Evolutionary conservation across 352 stramenopile species (phyloP).

Genomic region (Phytophthora foliorum): DNA sequence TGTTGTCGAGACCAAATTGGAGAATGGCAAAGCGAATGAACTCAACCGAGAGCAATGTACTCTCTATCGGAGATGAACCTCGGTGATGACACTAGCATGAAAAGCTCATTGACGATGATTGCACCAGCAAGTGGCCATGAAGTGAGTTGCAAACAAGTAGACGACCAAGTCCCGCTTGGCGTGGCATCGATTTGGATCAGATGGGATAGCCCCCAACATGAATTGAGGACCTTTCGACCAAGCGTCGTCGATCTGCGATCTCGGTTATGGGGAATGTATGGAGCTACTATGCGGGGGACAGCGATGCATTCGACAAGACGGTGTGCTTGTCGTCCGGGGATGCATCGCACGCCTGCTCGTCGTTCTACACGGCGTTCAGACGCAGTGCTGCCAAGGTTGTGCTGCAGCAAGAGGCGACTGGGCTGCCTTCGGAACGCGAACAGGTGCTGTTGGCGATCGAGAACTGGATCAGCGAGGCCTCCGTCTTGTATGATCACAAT

Average conservation of each 20-base stretch:
- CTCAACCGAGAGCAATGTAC: neutral
- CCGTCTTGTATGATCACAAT: constrained; percentile 48
- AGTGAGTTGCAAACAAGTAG: constrained; percentile 17
- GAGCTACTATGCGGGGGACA: constrained; percentile 37
- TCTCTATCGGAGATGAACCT: neutral
- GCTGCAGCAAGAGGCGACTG: constrained; percentile 32
- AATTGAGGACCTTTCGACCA: constrained; percentile 13
- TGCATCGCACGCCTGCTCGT: constrained; percentile 23
- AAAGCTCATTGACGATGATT: constrained; percentile 24
- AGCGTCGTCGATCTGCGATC: constrained; percentile 20
- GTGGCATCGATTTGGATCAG: constrained; percentile 20
- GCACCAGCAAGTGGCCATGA: constrained; percentile 19
- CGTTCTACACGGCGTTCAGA: constrained; percentile 50
- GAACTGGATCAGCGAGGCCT: constrained; percentile 59
- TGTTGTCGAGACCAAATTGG: constrained; percentile 26
- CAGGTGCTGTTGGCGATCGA: constrained; percentile 56
- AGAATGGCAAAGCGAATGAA: constrained; percentile 17
- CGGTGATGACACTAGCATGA: constrained; percentile 19
- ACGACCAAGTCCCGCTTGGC: constrained; percentile 13
- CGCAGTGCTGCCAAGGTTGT: constrained; percentile 46
- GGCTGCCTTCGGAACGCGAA: constrained; percentile 24
- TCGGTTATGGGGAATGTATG: constrained; percentile 41
- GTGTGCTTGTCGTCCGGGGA: constrained; percentile 27
- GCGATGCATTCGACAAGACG: constrained; percentile 44
- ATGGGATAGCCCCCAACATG: neutral